Evolutionary conservation across 257 asterid species (phyloP).

Genomic region (Verbena officinalis): DNA sequence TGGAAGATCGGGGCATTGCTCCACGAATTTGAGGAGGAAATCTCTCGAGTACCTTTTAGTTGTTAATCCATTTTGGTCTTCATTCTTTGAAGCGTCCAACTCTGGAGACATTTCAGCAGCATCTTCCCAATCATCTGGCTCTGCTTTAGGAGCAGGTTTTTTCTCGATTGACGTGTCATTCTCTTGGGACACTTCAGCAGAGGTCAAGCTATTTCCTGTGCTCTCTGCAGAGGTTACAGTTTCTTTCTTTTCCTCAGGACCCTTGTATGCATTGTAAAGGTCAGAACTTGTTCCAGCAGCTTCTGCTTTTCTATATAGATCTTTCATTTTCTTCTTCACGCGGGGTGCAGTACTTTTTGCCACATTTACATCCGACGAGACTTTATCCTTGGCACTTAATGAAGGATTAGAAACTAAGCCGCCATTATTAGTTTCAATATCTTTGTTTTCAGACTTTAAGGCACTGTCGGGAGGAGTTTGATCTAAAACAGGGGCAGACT

Average conservation of each 20-base stretch:
- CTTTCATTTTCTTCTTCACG: slow-evolving; percentile 53
- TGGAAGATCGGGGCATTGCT: slow-evolving; percentile 69
- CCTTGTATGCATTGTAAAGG: slow-evolving; percentile 86
- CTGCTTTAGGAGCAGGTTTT: slow-evolving; percentile 52
- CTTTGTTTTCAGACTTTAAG: slow-evolving; percentile 43
- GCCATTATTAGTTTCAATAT: slow-evolving; percentile 24
- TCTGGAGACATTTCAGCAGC: slow-evolving; percentile 84
- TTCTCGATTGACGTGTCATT: slow-evolving; percentile 39
- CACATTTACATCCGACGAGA: slow-evolving; percentile 46
- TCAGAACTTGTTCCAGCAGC: slow-evolving; percentile 86
- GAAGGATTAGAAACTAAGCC: slow-evolving; percentile 35
- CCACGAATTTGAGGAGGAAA: slow-evolving; percentile 74
- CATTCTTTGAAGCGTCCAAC: slow-evolving; percentile 49
- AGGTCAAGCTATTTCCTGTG: slow-evolving; percentile 29
- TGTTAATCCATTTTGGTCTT: slow-evolving; percentile 43
- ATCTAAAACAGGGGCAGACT: slow-evolving; percentile 33
- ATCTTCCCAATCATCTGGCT: slow-evolving; percentile 99
- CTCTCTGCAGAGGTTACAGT: slow-evolving; percentile 39
- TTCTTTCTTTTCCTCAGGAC: slow-evolving; percentile 86
- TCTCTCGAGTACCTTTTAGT: slow-evolving; percentile 81
- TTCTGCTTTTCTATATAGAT: slow-evolving; percentile 60
- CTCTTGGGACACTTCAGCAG: slow-evolving; percentile 42
- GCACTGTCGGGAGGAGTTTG: slow-evolving; percentile 41
- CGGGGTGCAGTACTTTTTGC: slow-evolving; percentile 44
- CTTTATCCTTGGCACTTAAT: slow-evolving; percentile 52